Percentiles rank a stretch among this genome's conserved stretches.
These are phyloP conservation scores for Onygena corvina DNA, from an alignment of 2,329 filamentous ascomycete species.

Conservation along the genomic window DNA sequence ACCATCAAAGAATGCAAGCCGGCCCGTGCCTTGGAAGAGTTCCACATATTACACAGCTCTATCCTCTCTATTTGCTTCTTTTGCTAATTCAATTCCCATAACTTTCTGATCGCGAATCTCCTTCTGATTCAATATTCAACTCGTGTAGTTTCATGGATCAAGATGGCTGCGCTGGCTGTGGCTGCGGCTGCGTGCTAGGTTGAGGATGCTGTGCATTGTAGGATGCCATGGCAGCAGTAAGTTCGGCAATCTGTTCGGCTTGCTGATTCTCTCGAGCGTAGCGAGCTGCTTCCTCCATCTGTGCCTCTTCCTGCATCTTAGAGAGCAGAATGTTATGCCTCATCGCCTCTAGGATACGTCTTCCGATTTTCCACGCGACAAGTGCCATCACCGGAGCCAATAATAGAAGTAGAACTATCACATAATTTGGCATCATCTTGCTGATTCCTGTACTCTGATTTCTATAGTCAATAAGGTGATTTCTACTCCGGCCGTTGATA, in stretches of 20 bases:
- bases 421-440: constrained; percentile 18
- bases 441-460: not conserved
- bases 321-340: constrained; percentile 8
- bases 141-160: not conserved
- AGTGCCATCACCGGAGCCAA: constrained; percentile 18
- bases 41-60: not conserved
- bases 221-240: not conserved
- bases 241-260: constrained; percentile 1
- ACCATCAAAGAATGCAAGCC: not conserved
- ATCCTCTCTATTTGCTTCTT: not conserved
- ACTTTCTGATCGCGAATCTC: not conserved
- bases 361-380: constrained; percentile 17
- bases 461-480: too few species aligned
- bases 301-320: constrained; percentile 16
- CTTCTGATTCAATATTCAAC: not conserved
- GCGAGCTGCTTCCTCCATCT: constrained; percentile 16
- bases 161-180: not conserved
- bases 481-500: too few species aligned
- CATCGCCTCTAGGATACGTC: constrained; percentile 12
- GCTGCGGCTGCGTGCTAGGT: not conserved
- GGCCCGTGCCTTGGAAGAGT: not conserved
- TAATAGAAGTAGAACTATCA: constrained; percentile 20
- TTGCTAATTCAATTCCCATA: not conserved
- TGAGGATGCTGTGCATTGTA: not conserved
- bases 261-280: constrained; percentile 2